A percentile compares a stretch with the other conserved stretches of the same genome.
phyloP scores from a whole-genome alignment of 2,329 filamentous ascomycete species.

The Chaetomium sp. region DNA sequence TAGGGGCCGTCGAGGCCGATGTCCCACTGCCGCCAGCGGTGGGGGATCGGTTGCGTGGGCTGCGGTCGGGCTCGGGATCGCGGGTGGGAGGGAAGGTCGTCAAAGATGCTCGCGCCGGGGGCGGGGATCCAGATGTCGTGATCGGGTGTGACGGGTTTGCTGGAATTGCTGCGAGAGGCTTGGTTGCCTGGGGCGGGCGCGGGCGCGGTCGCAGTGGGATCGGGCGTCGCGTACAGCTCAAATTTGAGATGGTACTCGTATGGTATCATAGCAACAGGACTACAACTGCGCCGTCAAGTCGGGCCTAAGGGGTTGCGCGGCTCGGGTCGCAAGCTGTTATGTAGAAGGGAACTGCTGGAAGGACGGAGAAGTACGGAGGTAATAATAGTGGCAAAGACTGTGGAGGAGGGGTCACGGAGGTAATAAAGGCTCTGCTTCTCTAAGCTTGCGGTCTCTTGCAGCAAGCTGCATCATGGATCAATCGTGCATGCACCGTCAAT shows the following conservation, averaged over 20 bases:
- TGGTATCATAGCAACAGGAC: conserved; percentile 53
- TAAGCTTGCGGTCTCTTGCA: conserved; percentile 11
- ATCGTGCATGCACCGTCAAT: neutral
- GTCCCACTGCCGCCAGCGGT: conserved; percentile 5
- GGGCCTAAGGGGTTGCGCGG: neutral
- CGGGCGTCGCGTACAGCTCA: conserved; percentile 59
- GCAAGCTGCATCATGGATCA: conserved; percentile 9
- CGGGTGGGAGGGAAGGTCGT: conserved; percentile 56
- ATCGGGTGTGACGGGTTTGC: neutral
- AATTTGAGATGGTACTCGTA: conserved; percentile 69
- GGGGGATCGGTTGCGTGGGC: conserved; percentile 1
- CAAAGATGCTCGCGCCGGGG: conserved; percentile 55
- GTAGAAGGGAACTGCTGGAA: neutral
- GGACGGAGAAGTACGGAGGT: neutral
- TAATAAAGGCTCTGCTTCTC: conserved; percentile 25
- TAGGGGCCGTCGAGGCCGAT: neutral
- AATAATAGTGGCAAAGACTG: conserved; percentile 1
- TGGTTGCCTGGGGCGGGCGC: neutral
- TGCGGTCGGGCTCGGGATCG: conserved; percentile 31
- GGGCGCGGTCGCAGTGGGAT: conserved; percentile 38
- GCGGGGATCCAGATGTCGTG: conserved; percentile 54
- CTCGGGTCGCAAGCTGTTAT: neutral
- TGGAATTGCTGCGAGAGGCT: conserved; percentile 10
- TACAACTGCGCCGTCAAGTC: neutral
- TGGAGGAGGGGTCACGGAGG: conserved; percentile 24